Evolutionary conservation across 2,329 filamentous ascomycete genomes (phyloP), one percentile per base, ranked within the genome.

Genomic region (Botrytis cinerea): DNA sequence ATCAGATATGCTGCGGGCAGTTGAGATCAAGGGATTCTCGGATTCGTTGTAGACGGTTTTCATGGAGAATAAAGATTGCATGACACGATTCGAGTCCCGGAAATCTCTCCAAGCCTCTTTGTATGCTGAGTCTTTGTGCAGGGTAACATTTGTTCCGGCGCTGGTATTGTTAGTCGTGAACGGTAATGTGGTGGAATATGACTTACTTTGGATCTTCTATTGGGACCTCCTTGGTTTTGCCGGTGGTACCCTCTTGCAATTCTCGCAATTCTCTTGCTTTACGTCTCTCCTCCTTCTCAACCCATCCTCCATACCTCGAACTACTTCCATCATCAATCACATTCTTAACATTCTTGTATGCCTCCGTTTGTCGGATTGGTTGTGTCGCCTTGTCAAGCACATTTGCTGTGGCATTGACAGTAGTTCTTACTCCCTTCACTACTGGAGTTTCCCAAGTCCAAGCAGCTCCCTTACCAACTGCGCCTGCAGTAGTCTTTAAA

Each of bases 51-150:
- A 98, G 73, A 91, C 91, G 73, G 89, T 90, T 84, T 95, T 95
- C 84, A 97, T 89, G 81, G 87, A 90, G 84, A 97, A 98, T 75
- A 98, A 85, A 73, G 92, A 91, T 83, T 98, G 95, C 82, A 97
- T 93, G 74, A 98, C 84, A 78, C 92, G 94, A 83, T 92, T 97
- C 77, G 90, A 90, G 82, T 99, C 96, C 76, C 92, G 92, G 88
- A 98, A 99, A 70, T 96, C 93, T 79, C 92, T 90, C 96, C 96
- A 99, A n/a, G 94, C 94, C 83, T 98, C 95, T 84, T 97, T 98
- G 94, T 95, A 98, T 35, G 93, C 93, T 22, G 96, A 91, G 79
- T 99, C 96, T 84, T 99, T 99, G 87, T 99, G 96, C 0, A 99
- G 82, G 0, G 95, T 98, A 67, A 99, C 86, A 81, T 97, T 97